phyloP scores from a whole-genome alignment of 2,329 filamentous ascomycete species.

The Metarhizium rileyi region DNA sequence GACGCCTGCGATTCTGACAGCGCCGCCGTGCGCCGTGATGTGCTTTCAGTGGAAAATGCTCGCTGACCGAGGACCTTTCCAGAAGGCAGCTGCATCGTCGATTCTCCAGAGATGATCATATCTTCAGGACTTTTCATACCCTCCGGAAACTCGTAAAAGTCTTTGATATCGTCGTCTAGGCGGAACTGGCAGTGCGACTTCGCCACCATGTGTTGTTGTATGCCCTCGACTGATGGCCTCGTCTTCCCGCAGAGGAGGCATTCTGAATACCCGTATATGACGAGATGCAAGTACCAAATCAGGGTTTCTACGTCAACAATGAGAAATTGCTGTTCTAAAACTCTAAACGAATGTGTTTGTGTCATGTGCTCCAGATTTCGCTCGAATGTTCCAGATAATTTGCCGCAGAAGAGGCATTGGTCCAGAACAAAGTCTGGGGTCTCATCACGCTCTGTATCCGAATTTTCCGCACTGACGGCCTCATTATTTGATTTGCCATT shows the following conservation, averaged over 20 bases:
- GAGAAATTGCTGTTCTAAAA: slow-evolving; percentile 30
- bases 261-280: slow-evolving; percentile 39
- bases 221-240: slow-evolving; percentile 31
- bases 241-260: slow-evolving; percentile 40
- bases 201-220: slow-evolving; percentile 40
- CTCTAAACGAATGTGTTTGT: slow-evolving; percentile 34
- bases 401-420: slow-evolving; percentile 34
- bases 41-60: not conserved
- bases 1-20: not conserved
- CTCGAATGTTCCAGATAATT: slow-evolving; percentile 19
- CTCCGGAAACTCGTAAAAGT: slow-evolving; percentile 29
- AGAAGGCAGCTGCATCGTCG: slow-evolving; percentile 20
- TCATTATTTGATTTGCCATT: not conserved
- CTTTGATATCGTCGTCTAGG: slow-evolving; percentile 27
- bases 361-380: slow-evolving; percentile 39
- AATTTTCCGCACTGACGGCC: not conserved
- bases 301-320: slow-evolving; percentile 36
- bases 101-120: slow-evolving; percentile 1
- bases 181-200: slow-evolving; percentile 40
- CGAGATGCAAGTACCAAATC: slow-evolving; percentile 35
- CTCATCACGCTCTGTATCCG: not conserved
- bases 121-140: not conserved
- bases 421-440: slow-evolving; percentile 17
- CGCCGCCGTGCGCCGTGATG: not conserved
- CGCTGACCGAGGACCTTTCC: slow-evolving; percentile 24